A percentile compares a stretch with the other conserved stretches of the same genome.
Conservation (phyloP, 2,329 filamentous ascomycete genomes). For the Myriosclerotinia curreyana region DNA sequence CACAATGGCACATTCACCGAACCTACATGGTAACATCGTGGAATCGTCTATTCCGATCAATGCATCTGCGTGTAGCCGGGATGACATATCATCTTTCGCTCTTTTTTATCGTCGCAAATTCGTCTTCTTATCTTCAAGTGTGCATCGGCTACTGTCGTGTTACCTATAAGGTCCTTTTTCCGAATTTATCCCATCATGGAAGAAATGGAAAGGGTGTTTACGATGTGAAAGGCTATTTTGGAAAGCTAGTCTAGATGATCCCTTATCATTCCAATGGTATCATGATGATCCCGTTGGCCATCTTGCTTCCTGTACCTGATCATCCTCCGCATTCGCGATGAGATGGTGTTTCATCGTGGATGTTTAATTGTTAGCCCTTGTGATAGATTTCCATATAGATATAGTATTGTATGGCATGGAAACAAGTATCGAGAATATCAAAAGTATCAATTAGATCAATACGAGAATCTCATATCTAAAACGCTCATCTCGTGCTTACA, state of each 20-base stretch:
- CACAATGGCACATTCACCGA: slow-evolving; percentile 3
- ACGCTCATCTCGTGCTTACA: slow-evolving; percentile 8
- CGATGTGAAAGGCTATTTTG: background rate
- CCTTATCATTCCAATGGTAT: background rate
- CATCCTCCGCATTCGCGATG: background rate
- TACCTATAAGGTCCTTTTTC: slow-evolving; percentile 16
- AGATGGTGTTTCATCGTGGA: background rate
- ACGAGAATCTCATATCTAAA: background rate
- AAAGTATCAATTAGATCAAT: background rate
- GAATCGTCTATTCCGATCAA: slow-evolving; percentile 13
- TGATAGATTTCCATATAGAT: background rate
- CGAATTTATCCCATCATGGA: background rate
- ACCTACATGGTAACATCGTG: slow-evolving; percentile 3
- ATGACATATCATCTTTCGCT: slow-evolving; percentile 11
- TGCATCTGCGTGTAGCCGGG: slow-evolving; percentile 4
- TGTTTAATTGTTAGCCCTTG: background rate
- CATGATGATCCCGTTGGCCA: background rate
- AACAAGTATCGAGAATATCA: too few relatives aligned
- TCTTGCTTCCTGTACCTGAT: slow-evolving; percentile 10
- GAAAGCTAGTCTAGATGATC: background rate
- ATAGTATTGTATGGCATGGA: background rate
- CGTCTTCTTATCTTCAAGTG: slow-evolving; percentile 3
- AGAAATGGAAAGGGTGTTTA: background rate
- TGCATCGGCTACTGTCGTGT: slow-evolving; percentile 8
- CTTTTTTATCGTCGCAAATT: background rate